Evolutionary conservation across 331 rosid genomes (phyloP).

Genomic region (Rosa hybrid): DNA sequence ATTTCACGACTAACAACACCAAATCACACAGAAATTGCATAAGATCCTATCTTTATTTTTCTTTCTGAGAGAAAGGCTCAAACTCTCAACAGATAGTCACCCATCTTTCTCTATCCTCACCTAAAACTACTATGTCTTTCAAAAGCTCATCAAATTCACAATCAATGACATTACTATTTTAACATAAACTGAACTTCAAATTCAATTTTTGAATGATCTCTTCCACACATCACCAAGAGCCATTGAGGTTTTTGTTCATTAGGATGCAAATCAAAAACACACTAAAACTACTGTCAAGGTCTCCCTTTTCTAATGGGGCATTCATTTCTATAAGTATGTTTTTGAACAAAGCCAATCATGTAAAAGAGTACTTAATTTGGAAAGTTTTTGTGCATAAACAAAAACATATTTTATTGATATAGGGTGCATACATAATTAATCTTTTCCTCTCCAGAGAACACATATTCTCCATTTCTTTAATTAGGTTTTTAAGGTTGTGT

Average conservation of each 20-base stretch:
- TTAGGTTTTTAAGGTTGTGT: not conserved
- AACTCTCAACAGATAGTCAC: conserved; percentile 10
- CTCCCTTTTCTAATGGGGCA: not conserved
- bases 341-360: conserved; percentile 2
- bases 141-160: conserved; percentile 21
- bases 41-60: not conserved
- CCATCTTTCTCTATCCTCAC: conserved; percentile 50
- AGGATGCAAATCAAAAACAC: not conserved
- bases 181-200: not conserved
- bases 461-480: not conserved
- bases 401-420: conserved; percentile 22
- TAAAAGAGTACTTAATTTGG: not conserved
- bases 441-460: no score
- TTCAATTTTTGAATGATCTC: conserved; percentile 21
- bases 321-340: no score
- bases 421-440: no score
- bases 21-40: not conserved
- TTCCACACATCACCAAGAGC: not conserved
- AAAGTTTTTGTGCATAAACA: conserved; percentile 5
- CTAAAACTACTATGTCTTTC: conserved; percentile 31
- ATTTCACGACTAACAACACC: not conserved
- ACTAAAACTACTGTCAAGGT: not conserved
- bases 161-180: conserved; percentile 14
- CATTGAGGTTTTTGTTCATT: conserved; percentile 9
- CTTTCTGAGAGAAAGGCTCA: not conserved